These are phyloP conservation scores for Metschnikowia shivogae DNA, from an alignment of 805 yeast genomes.

Conservation along the genomic window DNA sequence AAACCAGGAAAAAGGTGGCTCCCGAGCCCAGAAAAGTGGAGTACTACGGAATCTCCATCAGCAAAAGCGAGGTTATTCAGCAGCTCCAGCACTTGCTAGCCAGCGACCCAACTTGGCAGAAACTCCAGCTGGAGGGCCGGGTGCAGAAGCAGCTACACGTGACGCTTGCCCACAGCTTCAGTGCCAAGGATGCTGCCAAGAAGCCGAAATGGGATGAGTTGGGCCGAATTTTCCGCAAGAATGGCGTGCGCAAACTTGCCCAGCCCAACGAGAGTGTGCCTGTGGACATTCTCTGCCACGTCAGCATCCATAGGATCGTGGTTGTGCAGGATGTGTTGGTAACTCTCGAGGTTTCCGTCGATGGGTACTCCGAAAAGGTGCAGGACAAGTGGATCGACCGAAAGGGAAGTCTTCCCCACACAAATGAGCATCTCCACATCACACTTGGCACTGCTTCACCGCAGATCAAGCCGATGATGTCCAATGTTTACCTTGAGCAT, in stretches of 20 bases:
- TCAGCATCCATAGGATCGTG: constrained; percentile 42
- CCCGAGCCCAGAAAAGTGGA: constrained; percentile 6
- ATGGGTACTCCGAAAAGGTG: constrained; percentile 3
- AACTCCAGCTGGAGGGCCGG: constrained; percentile 27
- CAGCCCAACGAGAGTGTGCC: constrained; percentile 18
- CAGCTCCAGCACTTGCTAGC: constrained; percentile 14
- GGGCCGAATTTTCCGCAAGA: constrained; percentile 10
- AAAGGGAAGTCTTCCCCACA: constrained; percentile 33
- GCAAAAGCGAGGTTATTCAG: not conserved
- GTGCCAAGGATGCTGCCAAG: constrained; percentile 3
- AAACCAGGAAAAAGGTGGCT: constrained; percentile 34
- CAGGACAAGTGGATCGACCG: constrained; percentile 1
- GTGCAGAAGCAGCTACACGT: constrained; percentile 61
- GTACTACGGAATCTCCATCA: constrained; percentile 12
- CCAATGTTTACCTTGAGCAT: constrained; percentile 11
- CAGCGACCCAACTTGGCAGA: constrained; percentile 17
- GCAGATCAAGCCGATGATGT: constrained; percentile 12
- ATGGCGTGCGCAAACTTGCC: constrained; percentile 23
- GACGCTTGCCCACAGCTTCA: constrained; percentile 53
- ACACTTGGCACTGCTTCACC: constrained; percentile 57
- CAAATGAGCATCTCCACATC: constrained; percentile 47
- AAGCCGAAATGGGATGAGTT: constrained; percentile 8
- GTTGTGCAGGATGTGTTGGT: constrained; percentile 47
- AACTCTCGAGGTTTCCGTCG: constrained; percentile 38
- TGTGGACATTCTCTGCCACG: constrained; percentile 27